A percentile compares a stretch with the other conserved stretches of the same genome.
These are phyloP conservation scores for Aaosphaeria arxii DNA, from an alignment of 2,329 filamentous ascomycete species.

Conservation along the genomic window DNA sequence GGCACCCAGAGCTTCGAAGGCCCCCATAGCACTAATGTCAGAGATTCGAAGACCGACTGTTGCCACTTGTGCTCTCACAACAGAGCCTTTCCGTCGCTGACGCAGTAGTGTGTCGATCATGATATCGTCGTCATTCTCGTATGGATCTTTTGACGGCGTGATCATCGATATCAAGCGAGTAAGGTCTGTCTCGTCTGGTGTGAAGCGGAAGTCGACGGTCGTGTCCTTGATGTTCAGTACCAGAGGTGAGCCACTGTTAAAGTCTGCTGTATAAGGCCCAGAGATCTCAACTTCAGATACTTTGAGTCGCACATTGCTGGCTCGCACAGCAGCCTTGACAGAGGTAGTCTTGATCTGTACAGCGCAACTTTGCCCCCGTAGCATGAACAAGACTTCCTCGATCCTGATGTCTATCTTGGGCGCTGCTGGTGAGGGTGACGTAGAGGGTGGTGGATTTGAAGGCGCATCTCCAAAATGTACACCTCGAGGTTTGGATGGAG, in stretches of 20 bases:
- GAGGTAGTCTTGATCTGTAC: constrained; percentile 74
- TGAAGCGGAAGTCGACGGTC: constrained; percentile 64
- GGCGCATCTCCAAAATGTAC: constrained; percentile 55
- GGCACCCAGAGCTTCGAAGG: constrained; percentile 68
- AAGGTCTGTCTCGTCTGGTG: constrained; percentile 76
- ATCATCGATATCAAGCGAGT: constrained; percentile 80
- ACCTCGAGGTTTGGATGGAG: constrained; percentile 40
- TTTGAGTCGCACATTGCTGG: constrained; percentile 67
- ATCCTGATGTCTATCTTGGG: constrained; percentile 73
- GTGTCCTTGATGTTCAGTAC: constrained; percentile 64
- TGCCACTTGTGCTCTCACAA: constrained; percentile 69
- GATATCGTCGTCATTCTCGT: constrained; percentile 86
- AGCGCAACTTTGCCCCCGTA: constrained; percentile 76
- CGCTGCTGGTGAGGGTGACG: constrained; percentile 5
- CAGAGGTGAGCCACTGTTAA: constrained; percentile 58
- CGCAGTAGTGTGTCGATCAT: constrained; percentile 87
- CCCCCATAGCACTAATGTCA: constrained; percentile 63
- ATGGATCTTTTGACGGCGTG: constrained; percentile 87
- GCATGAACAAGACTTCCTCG: constrained; percentile 69
- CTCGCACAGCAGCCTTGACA: constrained; percentile 75
- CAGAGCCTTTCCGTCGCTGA: constrained; percentile 81
- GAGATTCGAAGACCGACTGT: constrained; percentile 61
- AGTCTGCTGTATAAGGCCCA: constrained; percentile 63
- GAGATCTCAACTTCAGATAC: constrained; percentile 73
- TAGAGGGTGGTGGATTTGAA: constrained; percentile 5